These are phyloP conservation scores for Marasmius fiardii DNA, from an alignment of 1,284 basidiomycete genomes.

Conservation along the genomic window DNA sequence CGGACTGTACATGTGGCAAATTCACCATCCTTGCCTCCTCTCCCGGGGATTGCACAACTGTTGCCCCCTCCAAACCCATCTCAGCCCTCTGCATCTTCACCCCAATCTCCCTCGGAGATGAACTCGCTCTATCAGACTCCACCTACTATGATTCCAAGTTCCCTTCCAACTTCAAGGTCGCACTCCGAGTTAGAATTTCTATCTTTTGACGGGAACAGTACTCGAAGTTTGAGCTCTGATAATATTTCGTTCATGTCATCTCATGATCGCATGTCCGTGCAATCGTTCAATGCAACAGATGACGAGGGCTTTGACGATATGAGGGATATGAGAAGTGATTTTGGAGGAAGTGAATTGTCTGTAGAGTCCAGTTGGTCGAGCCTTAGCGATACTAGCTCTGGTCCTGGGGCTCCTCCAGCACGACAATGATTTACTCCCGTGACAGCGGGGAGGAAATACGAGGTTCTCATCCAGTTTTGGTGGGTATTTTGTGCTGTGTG, in stretches of 20 bases:
- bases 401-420: background rate
- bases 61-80: background rate
- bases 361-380: background rate
- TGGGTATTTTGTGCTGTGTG: too few relatives aligned
- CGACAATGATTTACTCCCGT: too few relatives aligned
- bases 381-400: background rate
- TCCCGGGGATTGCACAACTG: background rate
- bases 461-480: too few relatives aligned
- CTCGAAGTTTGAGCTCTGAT: background rate
- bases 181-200: background rate
- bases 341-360: background rate
- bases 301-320: background rate
- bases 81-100: slow-evolving; percentile 13
- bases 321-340: background rate
- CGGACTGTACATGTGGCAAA: background rate
- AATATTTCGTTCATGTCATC: background rate
- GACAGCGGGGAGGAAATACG: too few relatives aligned
- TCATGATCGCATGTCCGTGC: background rate
- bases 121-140: slow-evolving; percentile 1
- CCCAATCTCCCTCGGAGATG: slow-evolving; percentile 4
- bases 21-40: background rate
- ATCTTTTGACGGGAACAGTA: background rate
- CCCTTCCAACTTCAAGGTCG: background rate
- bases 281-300: background rate
- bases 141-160: background rate